phyloP scores from a whole-genome alignment of 2,329 filamentous ascomycete genomes.

The Microdochium trichocladiopsis region DNA sequence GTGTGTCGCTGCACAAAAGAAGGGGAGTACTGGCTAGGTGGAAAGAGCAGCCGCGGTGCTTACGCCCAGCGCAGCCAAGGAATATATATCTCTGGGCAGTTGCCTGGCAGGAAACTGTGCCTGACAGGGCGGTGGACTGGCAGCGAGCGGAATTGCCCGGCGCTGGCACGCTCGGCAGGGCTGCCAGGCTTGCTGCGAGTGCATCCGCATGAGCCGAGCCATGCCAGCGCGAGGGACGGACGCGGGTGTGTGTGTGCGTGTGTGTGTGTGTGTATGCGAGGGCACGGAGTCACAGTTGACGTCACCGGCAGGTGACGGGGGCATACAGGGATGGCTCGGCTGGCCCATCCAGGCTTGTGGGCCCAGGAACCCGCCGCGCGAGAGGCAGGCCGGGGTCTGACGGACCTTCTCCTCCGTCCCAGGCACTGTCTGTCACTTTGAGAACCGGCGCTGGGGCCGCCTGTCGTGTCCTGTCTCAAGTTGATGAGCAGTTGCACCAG shows the following conservation, averaged over 20 bases:
- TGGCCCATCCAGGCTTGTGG: neutral
- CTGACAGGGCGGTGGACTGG: neutral
- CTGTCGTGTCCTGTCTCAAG: too few species aligned
- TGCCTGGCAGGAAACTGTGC: neutral
- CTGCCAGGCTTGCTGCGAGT: too few species aligned
- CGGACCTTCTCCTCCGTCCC: neutral
- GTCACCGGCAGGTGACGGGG: neutral
- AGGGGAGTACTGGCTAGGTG: constrained; percentile 19
- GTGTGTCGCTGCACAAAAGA: too few species aligned
- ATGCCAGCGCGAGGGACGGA: too few species aligned
- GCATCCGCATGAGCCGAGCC: too few species aligned
- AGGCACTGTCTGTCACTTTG: too few species aligned
- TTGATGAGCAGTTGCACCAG: too few species aligned
- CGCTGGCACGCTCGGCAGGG: too few species aligned
- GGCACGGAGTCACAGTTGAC: neutral
- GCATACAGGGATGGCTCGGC: neutral
- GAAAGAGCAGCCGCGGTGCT: neutral
- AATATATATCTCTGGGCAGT: neutral
- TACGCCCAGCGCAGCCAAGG: neutral
- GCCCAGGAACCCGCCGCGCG: neutral
- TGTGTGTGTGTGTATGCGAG: too few species aligned
- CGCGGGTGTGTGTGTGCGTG: too few species aligned
- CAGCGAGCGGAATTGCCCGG: neutral
- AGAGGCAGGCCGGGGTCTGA: neutral
- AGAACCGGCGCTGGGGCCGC: too few species aligned